Conservation (phyloP, 2,329 filamentous ascomycete species). For the Cadophora sp. region DNA sequence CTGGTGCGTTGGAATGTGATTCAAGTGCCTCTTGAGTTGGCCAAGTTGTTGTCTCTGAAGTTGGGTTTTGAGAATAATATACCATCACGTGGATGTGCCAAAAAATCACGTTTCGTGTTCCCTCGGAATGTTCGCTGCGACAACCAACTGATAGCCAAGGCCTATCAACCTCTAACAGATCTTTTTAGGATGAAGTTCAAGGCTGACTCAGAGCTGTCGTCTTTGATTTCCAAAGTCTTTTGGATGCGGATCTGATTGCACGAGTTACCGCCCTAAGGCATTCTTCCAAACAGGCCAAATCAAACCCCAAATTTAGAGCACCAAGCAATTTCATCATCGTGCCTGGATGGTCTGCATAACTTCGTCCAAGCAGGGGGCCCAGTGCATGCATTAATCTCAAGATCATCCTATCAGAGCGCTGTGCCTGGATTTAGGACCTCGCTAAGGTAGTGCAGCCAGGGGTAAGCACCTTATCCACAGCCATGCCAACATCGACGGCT, state of each 20-base stretch:
- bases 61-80: neutral
- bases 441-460: constrained; percentile 25
- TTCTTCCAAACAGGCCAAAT: constrained; percentile 11
- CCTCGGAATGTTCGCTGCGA: neutral
- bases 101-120: neutral
- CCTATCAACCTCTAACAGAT: neutral
- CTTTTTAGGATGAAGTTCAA: neutral
- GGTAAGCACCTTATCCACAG: constrained; percentile 20
- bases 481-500: constrained; percentile 20
- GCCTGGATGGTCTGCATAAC: constrained; percentile 22
- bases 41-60: neutral
- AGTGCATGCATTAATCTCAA: constrained; percentile 16
- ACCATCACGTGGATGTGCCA: neutral
- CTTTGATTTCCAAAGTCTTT: neutral
- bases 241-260: constrained; percentile 9
- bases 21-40: neutral
- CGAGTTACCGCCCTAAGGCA: constrained; percentile 10
- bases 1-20: neutral
- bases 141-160: neutral
- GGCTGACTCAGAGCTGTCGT: constrained; percentile 3
- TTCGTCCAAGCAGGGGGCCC: constrained; percentile 1
- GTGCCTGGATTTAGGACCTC: constrained; percentile 28
- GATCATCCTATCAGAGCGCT: constrained; percentile 25
- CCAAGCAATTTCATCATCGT: constrained; percentile 16
- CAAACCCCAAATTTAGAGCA: constrained; percentile 2